phyloP scores from a whole-genome alignment of 306 rosid genomes.

The Vachellia collinsii region DNA sequence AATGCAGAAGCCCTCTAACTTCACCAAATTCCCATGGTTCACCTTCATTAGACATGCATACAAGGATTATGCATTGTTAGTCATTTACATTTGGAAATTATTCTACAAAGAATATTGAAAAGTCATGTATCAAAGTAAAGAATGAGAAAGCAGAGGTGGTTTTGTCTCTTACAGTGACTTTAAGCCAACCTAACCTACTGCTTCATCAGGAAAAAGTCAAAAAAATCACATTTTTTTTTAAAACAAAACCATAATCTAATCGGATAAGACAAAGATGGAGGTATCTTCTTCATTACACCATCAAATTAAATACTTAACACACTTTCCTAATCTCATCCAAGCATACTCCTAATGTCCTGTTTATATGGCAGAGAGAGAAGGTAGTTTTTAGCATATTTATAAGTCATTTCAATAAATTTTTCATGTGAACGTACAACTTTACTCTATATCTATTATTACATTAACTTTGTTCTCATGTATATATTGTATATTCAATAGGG shows the following conservation, averaged over 20 bases:
- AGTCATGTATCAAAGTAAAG: not conserved
- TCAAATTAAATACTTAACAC: conserved; percentile 27
- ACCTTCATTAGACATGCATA: conserved; percentile 53
- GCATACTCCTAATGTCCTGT: too few species aligned
- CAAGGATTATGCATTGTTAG: conserved; percentile 25
- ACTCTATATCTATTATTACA: too few species aligned
- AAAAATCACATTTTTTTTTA: not conserved
- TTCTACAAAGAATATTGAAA: not conserved
- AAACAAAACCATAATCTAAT: not conserved
- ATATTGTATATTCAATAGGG: too few species aligned
- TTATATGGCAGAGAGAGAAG: too few species aligned
- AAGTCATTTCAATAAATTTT: too few species aligned
- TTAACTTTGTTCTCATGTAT: too few species aligned
- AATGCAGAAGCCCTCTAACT: conserved; percentile 90
- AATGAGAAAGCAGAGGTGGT: not conserved
- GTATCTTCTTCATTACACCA: not conserved
- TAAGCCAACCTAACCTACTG: conserved; percentile 26
- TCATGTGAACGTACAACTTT: too few species aligned
- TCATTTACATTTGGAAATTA: not conserved
- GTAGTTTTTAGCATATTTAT: too few species aligned
- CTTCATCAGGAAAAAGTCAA: conserved; percentile 12
- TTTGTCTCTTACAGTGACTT: conserved; percentile 32
- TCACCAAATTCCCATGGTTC: conserved; percentile 95
- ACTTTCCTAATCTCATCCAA: not conserved
- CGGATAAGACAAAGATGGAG: conserved; percentile 37